These are phyloP conservation scores for Purpureocillium lavendulum DNA, from an alignment of 2,329 filamentous ascomycete genomes.

Conservation along the genomic window DNA sequence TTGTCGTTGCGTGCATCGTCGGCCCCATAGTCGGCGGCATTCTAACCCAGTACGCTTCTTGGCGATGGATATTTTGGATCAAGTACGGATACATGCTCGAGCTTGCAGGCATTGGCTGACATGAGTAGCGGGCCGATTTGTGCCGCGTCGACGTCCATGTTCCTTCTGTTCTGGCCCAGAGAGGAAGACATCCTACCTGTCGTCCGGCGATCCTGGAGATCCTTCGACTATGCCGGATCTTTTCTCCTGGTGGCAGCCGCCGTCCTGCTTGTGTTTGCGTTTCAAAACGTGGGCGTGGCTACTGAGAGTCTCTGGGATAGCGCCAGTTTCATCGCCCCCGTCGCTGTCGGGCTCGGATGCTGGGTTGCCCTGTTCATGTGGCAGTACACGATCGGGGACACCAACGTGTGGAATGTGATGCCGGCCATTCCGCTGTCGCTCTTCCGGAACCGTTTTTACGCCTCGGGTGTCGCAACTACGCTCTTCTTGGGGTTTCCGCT, in stretches of 20 bases:
- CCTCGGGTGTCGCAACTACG: constrained; percentile 32
- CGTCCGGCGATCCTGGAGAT: constrained; percentile 33
- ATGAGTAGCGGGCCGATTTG: constrained; percentile 39
- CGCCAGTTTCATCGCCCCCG: constrained; percentile 20
- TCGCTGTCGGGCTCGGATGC: constrained; percentile 17
- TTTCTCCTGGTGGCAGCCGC: constrained; percentile 42
- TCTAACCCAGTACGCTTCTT: constrained; percentile 38
- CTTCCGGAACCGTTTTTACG: constrained; percentile 37
- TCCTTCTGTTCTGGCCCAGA: constrained; percentile 42
- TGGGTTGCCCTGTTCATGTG: constrained; percentile 18
- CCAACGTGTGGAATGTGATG: constrained; percentile 17
- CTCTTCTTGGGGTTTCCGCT: constrained; percentile 42
- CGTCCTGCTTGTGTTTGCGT: constrained; percentile 47
- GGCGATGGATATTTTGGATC: constrained; percentile 52
- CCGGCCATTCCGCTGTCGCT: constrained; percentile 39
- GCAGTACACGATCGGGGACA: constrained; percentile 15
- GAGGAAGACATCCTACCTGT: constrained; percentile 28
- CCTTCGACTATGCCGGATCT: constrained; percentile 45
- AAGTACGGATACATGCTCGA: constrained; percentile 30
- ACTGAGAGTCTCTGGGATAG: constrained; percentile 31
- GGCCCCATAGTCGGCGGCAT: constrained; percentile 43
- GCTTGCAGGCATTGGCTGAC: too few relatives aligned
- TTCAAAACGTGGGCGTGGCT: constrained; percentile 38
- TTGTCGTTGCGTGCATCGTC: constrained; percentile 38
- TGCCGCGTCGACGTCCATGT: constrained; percentile 32